These are phyloP conservation scores for Fusarium sarcochroum DNA, from an alignment of 2,329 filamentous ascomycete genomes.

Conservation along the genomic window DNA sequence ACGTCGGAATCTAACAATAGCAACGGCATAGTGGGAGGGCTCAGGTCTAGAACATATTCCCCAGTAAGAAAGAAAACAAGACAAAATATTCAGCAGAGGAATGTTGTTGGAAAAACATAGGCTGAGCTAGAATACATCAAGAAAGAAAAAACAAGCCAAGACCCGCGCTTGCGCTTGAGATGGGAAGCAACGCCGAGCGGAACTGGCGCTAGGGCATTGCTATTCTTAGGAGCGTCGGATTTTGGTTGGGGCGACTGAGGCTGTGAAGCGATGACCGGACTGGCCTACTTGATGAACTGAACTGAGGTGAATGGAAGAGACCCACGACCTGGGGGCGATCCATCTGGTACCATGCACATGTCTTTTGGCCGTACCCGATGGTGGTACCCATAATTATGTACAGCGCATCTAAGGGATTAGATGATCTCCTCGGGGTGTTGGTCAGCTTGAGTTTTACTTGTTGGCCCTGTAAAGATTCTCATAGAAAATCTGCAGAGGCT, in stretches of 20 bases:
- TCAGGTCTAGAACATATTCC: conserved; percentile 1
- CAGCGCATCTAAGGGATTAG: too few relatives aligned
- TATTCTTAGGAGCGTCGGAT: conserved; percentile 44
- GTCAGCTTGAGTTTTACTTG: too few relatives aligned
- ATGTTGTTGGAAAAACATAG: conserved; percentile 5
- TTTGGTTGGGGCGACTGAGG: conserved; percentile 46
- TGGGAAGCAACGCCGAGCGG: conserved; percentile 38
- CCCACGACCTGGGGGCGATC: conserved; percentile 46
- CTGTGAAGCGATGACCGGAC: conserved; percentile 39
- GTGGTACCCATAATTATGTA: not conserved
- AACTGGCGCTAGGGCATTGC: conserved; percentile 40
- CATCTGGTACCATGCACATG: conserved; percentile 39
- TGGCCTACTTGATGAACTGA: conserved; percentile 2
- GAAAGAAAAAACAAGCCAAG: conserved; percentile 26
- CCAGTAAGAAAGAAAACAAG: conserved; percentile 19
- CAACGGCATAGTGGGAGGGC: not conserved
- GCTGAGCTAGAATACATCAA: conserved; percentile 35
- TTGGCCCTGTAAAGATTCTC: too few relatives aligned
- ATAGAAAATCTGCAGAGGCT: too few relatives aligned
- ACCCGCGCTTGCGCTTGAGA: conserved; percentile 44
- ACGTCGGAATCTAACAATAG: conserved; percentile 36
- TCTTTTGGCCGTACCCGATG: too few relatives aligned
- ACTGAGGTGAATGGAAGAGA: conserved; percentile 16
- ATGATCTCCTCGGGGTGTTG: too few relatives aligned
- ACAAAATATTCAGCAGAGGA: conserved; percentile 2